A percentile compares a stretch with the other conserved stretches of the same genome.
Conservation (phyloP, 371 early-diverging fungal species). For the Smittium mucronatum region DNA sequence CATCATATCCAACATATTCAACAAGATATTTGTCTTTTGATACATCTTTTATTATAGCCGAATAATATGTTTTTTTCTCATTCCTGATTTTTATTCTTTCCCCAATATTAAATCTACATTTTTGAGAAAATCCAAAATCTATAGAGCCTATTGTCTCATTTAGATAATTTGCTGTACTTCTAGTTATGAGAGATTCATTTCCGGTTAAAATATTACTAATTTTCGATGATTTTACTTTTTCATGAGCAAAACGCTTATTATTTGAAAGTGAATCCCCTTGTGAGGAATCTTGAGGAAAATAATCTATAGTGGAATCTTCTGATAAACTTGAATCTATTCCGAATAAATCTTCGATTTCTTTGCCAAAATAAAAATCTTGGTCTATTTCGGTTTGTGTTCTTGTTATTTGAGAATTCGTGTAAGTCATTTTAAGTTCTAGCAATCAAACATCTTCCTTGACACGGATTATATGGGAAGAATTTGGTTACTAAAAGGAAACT, state of each 20-base stretch:
- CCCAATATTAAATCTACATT: constrained; percentile 13
- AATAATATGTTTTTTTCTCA: constrained; percentile 26
- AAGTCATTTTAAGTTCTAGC: too few species aligned
- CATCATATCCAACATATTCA: constrained; percentile 26
- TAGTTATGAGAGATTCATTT: constrained; percentile 31
- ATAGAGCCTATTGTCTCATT: constrained; percentile 16
- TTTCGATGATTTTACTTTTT: not conserved
- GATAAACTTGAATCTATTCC: not conserved
- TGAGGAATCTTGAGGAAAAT: not conserved
- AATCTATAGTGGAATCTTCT: not conserved
- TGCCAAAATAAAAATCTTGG: too few species aligned
- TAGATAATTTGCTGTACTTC: constrained; percentile 19
- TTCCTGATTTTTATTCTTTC: constrained; percentile 17
- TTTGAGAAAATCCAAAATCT: constrained; percentile 10
- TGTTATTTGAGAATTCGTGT: too few species aligned
- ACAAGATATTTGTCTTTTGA: constrained; percentile 20
- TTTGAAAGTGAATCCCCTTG: not conserved
- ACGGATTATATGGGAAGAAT: too few species aligned
- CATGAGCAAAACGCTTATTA: not conserved
- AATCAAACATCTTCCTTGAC: too few species aligned
- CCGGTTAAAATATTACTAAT: constrained; percentile 14
- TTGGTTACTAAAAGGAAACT: too few species aligned
- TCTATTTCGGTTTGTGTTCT: too few species aligned
- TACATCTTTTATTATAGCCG: constrained; percentile 15
- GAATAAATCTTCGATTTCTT: not conserved